Base-by-base conservation (phyloP, 495 filamentous ascomycete genomes). In the Penicillium cosmopolitanum region DNA sequence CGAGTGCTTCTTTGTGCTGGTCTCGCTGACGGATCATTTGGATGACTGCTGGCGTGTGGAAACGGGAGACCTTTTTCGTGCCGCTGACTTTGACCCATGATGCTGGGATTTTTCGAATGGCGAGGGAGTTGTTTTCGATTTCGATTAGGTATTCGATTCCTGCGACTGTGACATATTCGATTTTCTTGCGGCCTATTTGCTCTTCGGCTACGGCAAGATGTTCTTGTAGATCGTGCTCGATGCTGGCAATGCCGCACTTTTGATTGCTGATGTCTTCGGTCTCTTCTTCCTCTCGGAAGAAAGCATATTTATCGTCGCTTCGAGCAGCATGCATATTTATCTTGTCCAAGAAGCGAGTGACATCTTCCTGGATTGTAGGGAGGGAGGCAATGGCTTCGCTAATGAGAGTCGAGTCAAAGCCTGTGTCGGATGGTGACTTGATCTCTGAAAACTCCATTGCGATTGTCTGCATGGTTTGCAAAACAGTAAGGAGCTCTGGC, bases 71-170 rank as follows among this genome's bases (percentile, higher is more conserved):
- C 60, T 90, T 93, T 73, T 98, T 97, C 5, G 96, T 99, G 55
- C 92, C 94, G 59, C 86, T 93, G 63, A 97, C 90, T 74, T 98
- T 98, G 38, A 82, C 79, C 95, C 95, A 99, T 4, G 89, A 93
- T 47, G 95, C 94, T 8, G 95, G 95, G 10, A 99, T 90, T 42
- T 87, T 83, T 66, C 90, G 93, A 51, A 97, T 76, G 46, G 89
- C 82, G 0, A 82, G 63, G 18, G 80, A 82, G 11, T 69, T 82
- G 69, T 96, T 97, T 53, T 89, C 82, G 15, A 99, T 85, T 71
- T 97, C 96, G 67, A 98, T 88, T 7, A 98, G 85, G 70, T 93
- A 98, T 66, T 99, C 95, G 53, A 99, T 95, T 2, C 92, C 92
- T 12, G 91, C 81, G 3, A 93, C 89, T 1, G 89, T 92, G 11